Evolutionary conservation across 306 rosid genomes (phyloP), one percentile per base, ranked within the genome.

Genomic region (Cicer chorassanicum): DNA sequence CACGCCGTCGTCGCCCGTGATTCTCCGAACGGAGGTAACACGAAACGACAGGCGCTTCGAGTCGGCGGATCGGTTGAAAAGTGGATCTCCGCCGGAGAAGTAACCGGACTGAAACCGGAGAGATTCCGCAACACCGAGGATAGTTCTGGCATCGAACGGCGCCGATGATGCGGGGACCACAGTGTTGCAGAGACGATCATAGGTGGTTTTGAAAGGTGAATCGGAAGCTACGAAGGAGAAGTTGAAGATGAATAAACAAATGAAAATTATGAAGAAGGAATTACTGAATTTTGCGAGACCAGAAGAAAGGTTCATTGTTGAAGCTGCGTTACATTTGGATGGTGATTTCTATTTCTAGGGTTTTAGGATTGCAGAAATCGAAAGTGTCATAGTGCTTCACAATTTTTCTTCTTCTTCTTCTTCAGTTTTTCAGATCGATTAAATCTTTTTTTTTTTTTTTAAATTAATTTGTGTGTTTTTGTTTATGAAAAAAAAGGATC

Each of bases 11-110:
- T 79, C 75, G 41, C 55, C 65, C 6, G 21, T 39, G 13, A 86
- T 93, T 70, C 44, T 57, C 19, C 41, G 75, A 34, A 64, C 65
- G 29, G 53, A 55, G 24, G 2, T 72, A 4, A 77, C 73, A 16
- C 53, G 78, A 11, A 93, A 81, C n/a, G 53, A 36, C 8, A 76
- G 24, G 51, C n/a, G 64, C 29, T 72, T 44, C 0, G 21, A 3
- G 45, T 73, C 11, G 15, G 61, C n/a, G 66, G 85, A 76, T 60
- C 8, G 54, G n/a, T 79, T 80, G 82, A 91, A 75, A 13, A 89
- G 49, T 10, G 63, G 85, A 41, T 78, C 86, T 55, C 96, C 96
- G 51, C 93, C 96, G 46, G 84, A 24, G 88, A 89, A 89, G 81
- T 76, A 91, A 0, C 87, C 89, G 36, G 19, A 65, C 41, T 70